Evolutionary conservation across 1,284 basidiomycete genomes (phyloP), one percentile per base, ranked within the genome.

Genomic region (Apiotrichum sp.): DNA sequence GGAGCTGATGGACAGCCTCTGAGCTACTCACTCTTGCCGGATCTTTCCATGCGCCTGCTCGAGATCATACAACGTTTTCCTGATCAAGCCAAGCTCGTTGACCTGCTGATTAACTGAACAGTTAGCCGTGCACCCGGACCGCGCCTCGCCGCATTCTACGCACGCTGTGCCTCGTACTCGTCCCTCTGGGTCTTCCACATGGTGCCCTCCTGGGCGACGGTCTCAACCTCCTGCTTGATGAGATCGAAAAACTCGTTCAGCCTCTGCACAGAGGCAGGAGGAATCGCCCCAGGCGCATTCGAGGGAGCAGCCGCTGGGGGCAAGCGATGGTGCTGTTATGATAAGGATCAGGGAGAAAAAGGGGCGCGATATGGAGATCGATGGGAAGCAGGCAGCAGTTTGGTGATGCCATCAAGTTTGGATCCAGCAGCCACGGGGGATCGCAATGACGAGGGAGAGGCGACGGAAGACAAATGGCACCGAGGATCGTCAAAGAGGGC

Each of bases 151-250:
- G 22, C 9, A 2, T 33, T 3, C 6, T 32, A 75, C 83, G 59
- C 64, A 92, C 92, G 82, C 80, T 93, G 90, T 14, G 81, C 80
- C 74, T 97, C 93, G 73, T 87, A 89, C 61, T 97, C 93, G 68
- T 96, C 93, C 55, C 89, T 80, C 77, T 95, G 89, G 38, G 78
- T 80, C 61, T 89, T 84, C 68, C 89, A 80, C 33, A 83, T 70
- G 22, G 77, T 79, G 50, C 87, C 79, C 72, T 96, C 92, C 58
- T 82, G 80, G 13, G 83, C 79, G 58, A 93, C 78, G 51, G 80
- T 78, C 58, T 96, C 93, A 69, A 91, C 93, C 78, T 97, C 93
- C 54, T 85, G 83, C 63, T 87, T 83, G 69, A 96, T 86, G 59
- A 82, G 80, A 52, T 95, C 91, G 63, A 97, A 84, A 38, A 86